Conservation (phyloP, 108 stramenopile genomes). For the Licmophora abbreviata region DNA sequence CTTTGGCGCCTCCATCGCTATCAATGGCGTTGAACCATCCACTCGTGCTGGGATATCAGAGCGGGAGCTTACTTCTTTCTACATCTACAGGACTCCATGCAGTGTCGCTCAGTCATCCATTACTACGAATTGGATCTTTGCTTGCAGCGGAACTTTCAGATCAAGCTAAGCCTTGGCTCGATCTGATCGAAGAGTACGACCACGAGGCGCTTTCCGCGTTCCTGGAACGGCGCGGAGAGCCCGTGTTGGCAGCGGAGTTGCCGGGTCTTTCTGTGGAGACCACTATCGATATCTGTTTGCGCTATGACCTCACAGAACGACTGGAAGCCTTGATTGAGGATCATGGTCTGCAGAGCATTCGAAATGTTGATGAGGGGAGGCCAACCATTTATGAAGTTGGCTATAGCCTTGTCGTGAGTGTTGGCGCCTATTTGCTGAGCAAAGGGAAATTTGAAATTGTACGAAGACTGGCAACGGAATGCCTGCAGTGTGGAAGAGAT, state of each 20-base stretch:
- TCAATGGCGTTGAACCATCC: conserved; percentile 57
- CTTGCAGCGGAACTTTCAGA: conserved; percentile 51
- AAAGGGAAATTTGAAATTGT: conserved; percentile 50
- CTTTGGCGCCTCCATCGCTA: conserved; percentile 9
- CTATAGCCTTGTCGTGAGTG: conserved; percentile 35
- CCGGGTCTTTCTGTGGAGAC: conserved; percentile 63
- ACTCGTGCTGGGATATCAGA: conserved; percentile 62
- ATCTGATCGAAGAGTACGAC: conserved; percentile 35
- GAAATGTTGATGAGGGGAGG: conserved; percentile 50
- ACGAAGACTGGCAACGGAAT: conserved; percentile 34
- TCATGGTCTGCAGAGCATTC: conserved; percentile 40
- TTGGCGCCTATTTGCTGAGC: conserved; percentile 59
- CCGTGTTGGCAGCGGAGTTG: conserved; percentile 51
- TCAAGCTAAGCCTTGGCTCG: conserved; percentile 67
- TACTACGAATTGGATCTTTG: conserved; percentile 65
- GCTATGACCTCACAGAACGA: conserved; percentile 47
- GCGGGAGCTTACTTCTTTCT: conserved; percentile 67
- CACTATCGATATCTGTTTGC: conserved; percentile 60
- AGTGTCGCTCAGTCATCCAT: conserved; percentile 46
- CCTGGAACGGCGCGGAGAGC: conserved; percentile 61
- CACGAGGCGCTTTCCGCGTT: conserved; percentile 66
- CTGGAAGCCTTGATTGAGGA: conserved; percentile 47
- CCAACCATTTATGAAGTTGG: conserved; percentile 31
- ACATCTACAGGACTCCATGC: conserved; percentile 49
- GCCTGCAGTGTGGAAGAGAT: conserved; percentile 24